Conservation (phyloP, 805 yeast species). For the Lachancea kluyveri region DNA sequence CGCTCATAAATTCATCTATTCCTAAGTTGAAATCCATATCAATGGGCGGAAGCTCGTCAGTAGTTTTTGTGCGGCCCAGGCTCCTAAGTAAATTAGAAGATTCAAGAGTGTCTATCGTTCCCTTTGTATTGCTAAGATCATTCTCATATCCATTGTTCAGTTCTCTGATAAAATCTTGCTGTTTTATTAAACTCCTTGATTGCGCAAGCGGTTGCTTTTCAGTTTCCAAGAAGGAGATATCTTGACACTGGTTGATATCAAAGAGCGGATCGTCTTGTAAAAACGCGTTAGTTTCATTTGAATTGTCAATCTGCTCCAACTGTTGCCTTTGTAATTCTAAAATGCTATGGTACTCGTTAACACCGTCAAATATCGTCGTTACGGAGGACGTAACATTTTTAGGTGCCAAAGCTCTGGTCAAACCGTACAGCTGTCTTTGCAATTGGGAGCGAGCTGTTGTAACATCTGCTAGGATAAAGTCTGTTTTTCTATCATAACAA, state of each 20-base stretch:
- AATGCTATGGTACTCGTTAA: constrained; percentile 7
- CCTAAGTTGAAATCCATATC: constrained; percentile 27
- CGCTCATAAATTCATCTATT: constrained; percentile 25
- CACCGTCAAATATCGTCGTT: constrained; percentile 9
- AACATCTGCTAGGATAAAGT: constrained; percentile 26
- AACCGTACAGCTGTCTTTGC: constrained; percentile 11
- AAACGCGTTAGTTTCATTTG: constrained; percentile 9
- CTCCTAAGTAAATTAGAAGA: too few relatives aligned
- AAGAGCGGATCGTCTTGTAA: constrained; percentile 24
- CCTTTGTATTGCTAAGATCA: too few relatives aligned
- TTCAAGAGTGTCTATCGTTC: too few relatives aligned
- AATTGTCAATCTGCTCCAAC: not conserved
- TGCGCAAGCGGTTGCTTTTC: not conserved
- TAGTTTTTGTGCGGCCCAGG: too few relatives aligned
- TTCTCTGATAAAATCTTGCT: constrained; percentile 6
- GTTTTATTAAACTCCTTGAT: constrained; percentile 4
- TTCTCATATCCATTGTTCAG: constrained; percentile 5
- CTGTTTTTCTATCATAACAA: constrained; percentile 28
- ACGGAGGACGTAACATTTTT: not conserved
- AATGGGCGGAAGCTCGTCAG: constrained; percentile 9
- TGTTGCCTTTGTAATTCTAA: constrained; percentile 7
- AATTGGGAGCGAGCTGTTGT: constrained; percentile 18
- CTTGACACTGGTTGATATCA: constrained; percentile 18
- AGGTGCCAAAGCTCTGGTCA: constrained; percentile 1
- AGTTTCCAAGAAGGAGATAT: constrained; percentile 6